These are phyloP conservation scores for Pichia sp. DNA, from an alignment of 1,139 yeast genomes.

Conservation along the genomic window DNA sequence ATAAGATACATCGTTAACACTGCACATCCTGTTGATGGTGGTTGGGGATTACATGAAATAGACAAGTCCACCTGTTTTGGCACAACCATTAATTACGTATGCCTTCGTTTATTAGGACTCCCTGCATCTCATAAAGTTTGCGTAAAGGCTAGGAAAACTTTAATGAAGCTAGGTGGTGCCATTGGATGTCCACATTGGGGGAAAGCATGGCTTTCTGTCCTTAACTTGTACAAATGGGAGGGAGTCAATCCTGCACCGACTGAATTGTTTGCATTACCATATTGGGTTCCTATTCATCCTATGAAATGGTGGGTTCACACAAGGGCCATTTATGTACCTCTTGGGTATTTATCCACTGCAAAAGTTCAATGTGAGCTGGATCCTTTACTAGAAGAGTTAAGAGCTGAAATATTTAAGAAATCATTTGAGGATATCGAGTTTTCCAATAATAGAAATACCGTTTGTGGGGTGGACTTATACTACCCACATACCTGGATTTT, in stretches of 20 bases:
- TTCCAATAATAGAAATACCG: constrained; percentile 63
- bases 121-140: constrained; percentile 69
- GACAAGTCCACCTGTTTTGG: constrained; percentile 97
- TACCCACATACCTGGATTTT: constrained; percentile 79
- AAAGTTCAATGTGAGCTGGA: constrained; percentile 51
- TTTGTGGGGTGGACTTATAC: constrained; percentile 88
- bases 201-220: constrained; percentile 76
- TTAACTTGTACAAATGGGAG: constrained; percentile 85
- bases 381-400: constrained; percentile 53
- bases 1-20: constrained; percentile 79
- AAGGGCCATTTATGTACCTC: constrained; percentile 81
- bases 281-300: constrained; percentile 77
- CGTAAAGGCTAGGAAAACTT: constrained; percentile 66
- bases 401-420: constrained; percentile 68
- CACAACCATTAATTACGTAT: constrained; percentile 79
- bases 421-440: constrained; percentile 69
- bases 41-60: constrained; percentile 93
- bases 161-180: constrained; percentile 81
- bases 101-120: constrained; percentile 71
- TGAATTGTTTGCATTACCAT: constrained; percentile 87
- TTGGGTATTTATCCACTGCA: constrained; percentile 71
- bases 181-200: constrained; percentile 96
- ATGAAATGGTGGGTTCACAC: constrained; percentile 99
- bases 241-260: constrained; percentile 99
- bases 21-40: constrained; percentile 98